These are phyloP conservation scores for Clarireedia monteithiana DNA, from an alignment of 2,329 filamentous ascomycete species.

Conservation along the genomic window DNA sequence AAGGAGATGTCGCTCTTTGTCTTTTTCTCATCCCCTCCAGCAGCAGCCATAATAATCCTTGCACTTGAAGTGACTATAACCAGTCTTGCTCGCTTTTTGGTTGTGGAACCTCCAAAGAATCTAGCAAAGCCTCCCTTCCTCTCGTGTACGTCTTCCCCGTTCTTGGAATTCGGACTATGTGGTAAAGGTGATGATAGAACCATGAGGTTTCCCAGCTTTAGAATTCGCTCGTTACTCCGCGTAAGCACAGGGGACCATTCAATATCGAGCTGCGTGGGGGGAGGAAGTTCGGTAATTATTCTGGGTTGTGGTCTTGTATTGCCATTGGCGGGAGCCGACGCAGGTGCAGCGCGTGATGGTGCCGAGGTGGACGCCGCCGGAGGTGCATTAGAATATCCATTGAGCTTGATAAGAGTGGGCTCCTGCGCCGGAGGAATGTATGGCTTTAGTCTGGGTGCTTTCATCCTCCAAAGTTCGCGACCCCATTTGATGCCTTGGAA, in stretches of 20 bases:
- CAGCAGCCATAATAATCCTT: slow-evolving; percentile 80
- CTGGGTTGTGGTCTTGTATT: slow-evolving; percentile 56
- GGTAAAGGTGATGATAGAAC: slow-evolving; percentile 73
- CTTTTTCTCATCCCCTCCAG: slow-evolving; percentile 92
- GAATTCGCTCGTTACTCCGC: slow-evolving; percentile 81
- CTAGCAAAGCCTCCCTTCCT: slow-evolving; percentile 92
- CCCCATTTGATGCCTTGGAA: slow-evolving; percentile 85
- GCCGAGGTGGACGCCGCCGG: slow-evolving; percentile 16
- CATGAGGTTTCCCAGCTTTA: slow-evolving; percentile 86
- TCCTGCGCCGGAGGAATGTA: slow-evolving; percentile 74
- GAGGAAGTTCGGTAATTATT: slow-evolving; percentile 89
- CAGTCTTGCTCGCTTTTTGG: slow-evolving; percentile 85
- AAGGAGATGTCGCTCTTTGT: slow-evolving; percentile 89
- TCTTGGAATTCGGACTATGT: slow-evolving; percentile 64
- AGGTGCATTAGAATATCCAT: slow-evolving; percentile 35
- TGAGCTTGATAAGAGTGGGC: slow-evolving; percentile 65
- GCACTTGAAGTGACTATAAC: slow-evolving; percentile 94
- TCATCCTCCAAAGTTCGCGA: slow-evolving; percentile 77
- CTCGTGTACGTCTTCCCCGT: slow-evolving; percentile 67
- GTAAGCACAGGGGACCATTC: slow-evolving; percentile 97
- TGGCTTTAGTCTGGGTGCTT: slow-evolving; percentile 77
- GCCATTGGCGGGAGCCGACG: slow-evolving; percentile 32
- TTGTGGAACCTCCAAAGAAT: slow-evolving; percentile 85
- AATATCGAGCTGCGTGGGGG: slow-evolving; percentile 94
- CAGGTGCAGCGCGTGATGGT: slow-evolving; percentile 26